Conservation (phyloP, 345 rosid species). For the Populus alba region DNA sequence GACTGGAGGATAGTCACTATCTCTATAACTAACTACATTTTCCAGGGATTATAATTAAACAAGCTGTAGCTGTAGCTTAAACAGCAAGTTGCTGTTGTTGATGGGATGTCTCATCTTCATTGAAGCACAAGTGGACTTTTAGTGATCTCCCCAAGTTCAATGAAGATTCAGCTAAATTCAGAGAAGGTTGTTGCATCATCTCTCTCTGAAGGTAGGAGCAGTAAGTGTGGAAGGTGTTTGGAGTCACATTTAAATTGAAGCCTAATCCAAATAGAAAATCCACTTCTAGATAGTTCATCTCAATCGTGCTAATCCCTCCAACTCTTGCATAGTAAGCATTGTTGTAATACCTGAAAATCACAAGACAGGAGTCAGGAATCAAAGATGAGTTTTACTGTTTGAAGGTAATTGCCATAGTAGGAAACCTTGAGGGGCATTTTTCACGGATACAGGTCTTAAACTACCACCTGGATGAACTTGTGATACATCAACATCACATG, state of each 20-base stretch:
- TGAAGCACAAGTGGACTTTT: conserved; percentile 46
- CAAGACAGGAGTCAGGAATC: neutral
- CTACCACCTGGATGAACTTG: neutral
- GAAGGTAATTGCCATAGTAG: neutral
- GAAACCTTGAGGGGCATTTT: neutral
- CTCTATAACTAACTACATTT: conserved; percentile 31
- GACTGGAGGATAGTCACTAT: conserved; percentile 17
- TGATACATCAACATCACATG: neutral
- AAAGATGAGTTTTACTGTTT: neutral
- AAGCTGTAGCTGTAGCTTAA: conserved; percentile 10
- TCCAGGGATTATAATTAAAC: neutral
- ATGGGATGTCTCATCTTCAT: conserved; percentile 68
- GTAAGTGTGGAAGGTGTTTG: conserved; percentile 68
- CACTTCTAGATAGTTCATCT: conserved; percentile 80
- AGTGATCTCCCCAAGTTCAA: conserved; percentile 25
- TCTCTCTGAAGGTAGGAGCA: conserved; percentile 63
- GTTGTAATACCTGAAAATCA: conserved; percentile 60
- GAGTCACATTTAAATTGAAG: conserved; percentile 73
- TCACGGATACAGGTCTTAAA: neutral
- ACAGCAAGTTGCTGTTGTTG: conserved; percentile 68
- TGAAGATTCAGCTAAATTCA: conserved; percentile 25
- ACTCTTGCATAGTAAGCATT: conserved; percentile 92
- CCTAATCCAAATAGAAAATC: conserved; percentile 85
- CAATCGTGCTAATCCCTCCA: conserved; percentile 81
- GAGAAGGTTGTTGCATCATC: conserved; percentile 52